These are phyloP conservation scores for Paecilomyces dactylethromorphus DNA, from an alignment of 2,329 filamentous ascomycete species.

Conservation along the genomic window DNA sequence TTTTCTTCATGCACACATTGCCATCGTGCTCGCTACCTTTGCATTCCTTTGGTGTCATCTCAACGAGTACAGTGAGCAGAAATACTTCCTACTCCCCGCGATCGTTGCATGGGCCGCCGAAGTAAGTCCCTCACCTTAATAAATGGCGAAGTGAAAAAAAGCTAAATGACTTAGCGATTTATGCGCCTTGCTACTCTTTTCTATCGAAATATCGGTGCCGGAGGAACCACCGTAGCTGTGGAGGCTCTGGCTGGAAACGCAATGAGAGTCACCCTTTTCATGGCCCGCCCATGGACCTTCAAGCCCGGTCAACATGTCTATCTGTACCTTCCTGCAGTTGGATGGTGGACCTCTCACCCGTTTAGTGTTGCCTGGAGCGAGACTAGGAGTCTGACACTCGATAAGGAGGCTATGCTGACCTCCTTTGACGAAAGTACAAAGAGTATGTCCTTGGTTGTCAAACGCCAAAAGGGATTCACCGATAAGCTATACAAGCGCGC, in stretches of 20 bases:
- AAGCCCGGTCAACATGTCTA: constrained; percentile 64
- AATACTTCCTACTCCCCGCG: constrained; percentile 56
- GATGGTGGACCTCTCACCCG: constrained; percentile 63
- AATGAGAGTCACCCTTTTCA: constrained; percentile 58
- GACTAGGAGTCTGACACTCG: constrained; percentile 39
- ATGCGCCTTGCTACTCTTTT: constrained; percentile 2
- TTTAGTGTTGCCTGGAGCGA: constrained; percentile 68
- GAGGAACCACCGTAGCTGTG: constrained; percentile 55
- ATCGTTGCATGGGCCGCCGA: not conserved
- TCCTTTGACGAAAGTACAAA: constrained; percentile 43
- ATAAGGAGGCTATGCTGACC: constrained; percentile 23
- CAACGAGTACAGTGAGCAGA: constrained; percentile 58
- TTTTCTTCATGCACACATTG: constrained; percentile 74
- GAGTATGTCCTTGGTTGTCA: constrained; percentile 70
- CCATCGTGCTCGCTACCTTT: constrained; percentile 61
- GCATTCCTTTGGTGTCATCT: constrained; percentile 71
- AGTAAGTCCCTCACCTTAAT: not conserved
- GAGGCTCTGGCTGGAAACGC: constrained; percentile 60
- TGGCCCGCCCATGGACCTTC: constrained; percentile 57
- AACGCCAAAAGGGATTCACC: constrained; percentile 75
- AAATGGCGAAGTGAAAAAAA: not conserved
- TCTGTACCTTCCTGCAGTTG: constrained; percentile 57
- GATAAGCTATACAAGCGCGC: constrained; percentile 66
- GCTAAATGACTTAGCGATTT: not conserved
- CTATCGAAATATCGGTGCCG: constrained; percentile 16